These are phyloP conservation scores for Blepharisma undulans DNA, from an alignment of 169 alveolate species.

Conservation along the genomic window DNA sequence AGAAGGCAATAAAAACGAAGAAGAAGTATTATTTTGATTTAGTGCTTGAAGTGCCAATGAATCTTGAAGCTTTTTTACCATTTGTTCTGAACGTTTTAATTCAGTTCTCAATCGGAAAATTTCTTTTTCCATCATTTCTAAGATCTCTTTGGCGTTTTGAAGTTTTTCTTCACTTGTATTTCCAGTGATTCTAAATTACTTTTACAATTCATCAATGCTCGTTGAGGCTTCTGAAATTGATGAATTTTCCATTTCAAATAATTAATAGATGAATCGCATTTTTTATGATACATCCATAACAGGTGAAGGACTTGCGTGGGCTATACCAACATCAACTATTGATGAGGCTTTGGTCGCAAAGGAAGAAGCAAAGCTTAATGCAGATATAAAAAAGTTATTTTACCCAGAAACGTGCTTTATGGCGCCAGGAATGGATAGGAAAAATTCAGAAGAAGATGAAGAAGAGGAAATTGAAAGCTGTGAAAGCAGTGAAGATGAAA, in stretches of 20 bases:
- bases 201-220: neutral
- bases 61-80: conserved; percentile 13
- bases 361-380: conserved; percentile 23
- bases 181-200: neutral
- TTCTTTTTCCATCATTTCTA: conserved; percentile 10
- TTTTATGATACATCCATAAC: conserved; percentile 10
- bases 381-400: conserved; percentile 37
- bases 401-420: conserved; percentile 36
- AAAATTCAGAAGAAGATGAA: conserved; percentile 44
- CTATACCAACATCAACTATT: neutral
- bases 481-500: conserved; percentile 33
- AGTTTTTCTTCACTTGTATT: conserved; percentile 11
- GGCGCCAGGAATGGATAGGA: conserved; percentile 45
- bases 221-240: neutral
- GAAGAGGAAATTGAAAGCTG: conserved; percentile 23
- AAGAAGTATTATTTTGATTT: conserved; percentile 12
- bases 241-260: neutral
- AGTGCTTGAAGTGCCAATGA: neutral
- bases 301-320: conserved; percentile 37
- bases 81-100: neutral
- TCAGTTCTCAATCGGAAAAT: neutral
- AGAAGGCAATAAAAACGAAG: conserved; percentile 15
- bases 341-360: conserved; percentile 1
- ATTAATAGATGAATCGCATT: neutral
- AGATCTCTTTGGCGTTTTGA: neutral